Evolutionary conservation across 495 filamentous ascomycete species (phyloP), one percentile per base, ranked within the genome.

Genomic region (Chlorociboria aeruginascens): DNA sequence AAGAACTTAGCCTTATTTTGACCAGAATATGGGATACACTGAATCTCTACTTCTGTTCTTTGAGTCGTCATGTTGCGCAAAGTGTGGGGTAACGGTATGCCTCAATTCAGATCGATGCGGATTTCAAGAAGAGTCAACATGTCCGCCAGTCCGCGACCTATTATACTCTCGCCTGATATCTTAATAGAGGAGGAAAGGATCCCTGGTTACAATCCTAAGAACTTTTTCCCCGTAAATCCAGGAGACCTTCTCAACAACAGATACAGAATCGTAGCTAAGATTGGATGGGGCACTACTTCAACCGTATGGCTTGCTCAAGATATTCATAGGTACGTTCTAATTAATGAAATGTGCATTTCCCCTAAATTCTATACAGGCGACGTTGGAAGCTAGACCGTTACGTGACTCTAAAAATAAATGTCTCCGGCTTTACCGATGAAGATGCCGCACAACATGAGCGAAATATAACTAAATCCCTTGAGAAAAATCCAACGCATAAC

Each of bases 251-350:
- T 69, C 11, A 51, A 64, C 55, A 46, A 58, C 37, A 57, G 61
- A 45, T 71, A 70, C 44, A 61, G 69, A 58, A 58, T 53, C 42
- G 25, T 67, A 32, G 56, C 64, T 38, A 71, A 70, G 52, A 52
- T 71, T 55, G 68, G 67, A 46, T 71, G 62, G 62, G 68, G 68
- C 10, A 61, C 54, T 11, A 57, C 58, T 44, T 69, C 66, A 48
- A 69, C 66, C 33, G 61, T 68, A 53, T 70, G 64, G 68, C 53
- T 70, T 33, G 64, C 68, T 37, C 52, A 57, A 43, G 63, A 68
- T 58, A 37, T 63, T 35, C 38, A 56, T 38, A 45, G 56, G 43
- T 49, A 30, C 16, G n/a, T 37, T 34, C 40, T 29, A 52, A 20
- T 54, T 17, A 41, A 46, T 14, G 20, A n/a, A 48, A 48, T 32